Percentiles rank a stretch among this genome's conserved stretches.
phyloP scores from a whole-genome alignment of 169 alveolate genomes.

The Eimeria mitis region DNA sequence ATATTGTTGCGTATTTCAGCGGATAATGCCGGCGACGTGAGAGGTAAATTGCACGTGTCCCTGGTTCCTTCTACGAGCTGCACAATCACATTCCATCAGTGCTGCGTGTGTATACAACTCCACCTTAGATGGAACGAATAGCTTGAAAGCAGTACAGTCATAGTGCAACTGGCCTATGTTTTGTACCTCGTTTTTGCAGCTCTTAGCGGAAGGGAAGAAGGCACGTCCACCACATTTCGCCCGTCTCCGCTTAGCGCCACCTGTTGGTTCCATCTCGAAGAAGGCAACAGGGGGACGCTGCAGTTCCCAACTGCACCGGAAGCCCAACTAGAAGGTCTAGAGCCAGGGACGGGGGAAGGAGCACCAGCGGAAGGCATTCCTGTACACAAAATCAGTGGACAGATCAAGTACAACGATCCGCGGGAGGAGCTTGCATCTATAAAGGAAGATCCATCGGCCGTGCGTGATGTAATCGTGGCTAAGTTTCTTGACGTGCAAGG shows the following conservation, averaged over 20 bases:
- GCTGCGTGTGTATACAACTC: background rate
- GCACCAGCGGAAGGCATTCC: slow-evolving; percentile 69
- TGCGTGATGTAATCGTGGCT: slow-evolving; percentile 65
- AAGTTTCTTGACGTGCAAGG: slow-evolving; percentile 18
- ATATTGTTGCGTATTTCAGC: background rate
- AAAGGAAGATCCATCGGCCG: slow-evolving; percentile 62
- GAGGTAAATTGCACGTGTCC: background rate
- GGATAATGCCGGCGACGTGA: slow-evolving; percentile 33
- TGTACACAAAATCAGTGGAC: slow-evolving; percentile 21
- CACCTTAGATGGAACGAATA: background rate
- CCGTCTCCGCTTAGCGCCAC: slow-evolving; percentile 33
- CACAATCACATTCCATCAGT: background rate
- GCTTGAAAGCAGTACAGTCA: background rate
- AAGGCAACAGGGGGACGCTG: slow-evolving; percentile 37
- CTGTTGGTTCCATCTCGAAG: slow-evolving; percentile 37
- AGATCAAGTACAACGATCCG: slow-evolving; percentile 24
- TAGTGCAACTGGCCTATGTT: background rate
- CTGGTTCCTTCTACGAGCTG: background rate
- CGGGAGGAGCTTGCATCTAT: slow-evolving; percentile 64
- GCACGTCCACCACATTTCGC: background rate
- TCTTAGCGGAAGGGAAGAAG: slow-evolving; percentile 15
- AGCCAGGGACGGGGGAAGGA: slow-evolving; percentile 6
- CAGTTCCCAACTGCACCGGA: slow-evolving; percentile 12
- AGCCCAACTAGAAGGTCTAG: background rate
- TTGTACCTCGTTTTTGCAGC: slow-evolving; percentile 22